Conservation (phyloP, 2,329 filamentous ascomycete genomes). For the Claviceps sp. region DNA sequence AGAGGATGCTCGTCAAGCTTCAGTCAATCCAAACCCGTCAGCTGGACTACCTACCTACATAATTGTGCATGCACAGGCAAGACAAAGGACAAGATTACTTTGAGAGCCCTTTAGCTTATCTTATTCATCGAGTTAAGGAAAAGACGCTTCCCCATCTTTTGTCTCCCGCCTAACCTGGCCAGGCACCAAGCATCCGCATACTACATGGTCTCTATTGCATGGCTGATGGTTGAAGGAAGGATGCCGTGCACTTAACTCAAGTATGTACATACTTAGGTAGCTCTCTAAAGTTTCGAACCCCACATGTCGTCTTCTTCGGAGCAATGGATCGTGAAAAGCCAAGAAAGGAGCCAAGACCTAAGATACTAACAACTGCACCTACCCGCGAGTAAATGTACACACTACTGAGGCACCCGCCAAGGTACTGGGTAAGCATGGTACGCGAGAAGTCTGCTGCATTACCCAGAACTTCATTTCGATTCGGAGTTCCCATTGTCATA, state of each 20-base stretch:
- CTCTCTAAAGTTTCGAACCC: no score
- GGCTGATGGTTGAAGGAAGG: no score
- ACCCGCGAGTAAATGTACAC: neutral
- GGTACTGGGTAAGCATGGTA: neutral
- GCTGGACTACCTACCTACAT: neutral
- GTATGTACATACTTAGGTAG: no score
- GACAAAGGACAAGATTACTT: neutral
- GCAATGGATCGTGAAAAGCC: neutral
- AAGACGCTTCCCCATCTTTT: no score
- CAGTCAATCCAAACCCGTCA: neutral
- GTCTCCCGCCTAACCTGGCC: no score
- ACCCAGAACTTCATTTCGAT: neutral
- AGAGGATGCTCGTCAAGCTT: neutral
- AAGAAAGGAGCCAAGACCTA: neutral
- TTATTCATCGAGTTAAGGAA: no score
- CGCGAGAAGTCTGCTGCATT: neutral
- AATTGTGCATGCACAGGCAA: neutral
- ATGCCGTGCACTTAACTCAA: no score
- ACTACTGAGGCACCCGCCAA: neutral
- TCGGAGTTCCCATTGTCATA: neutral
- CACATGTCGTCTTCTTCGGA: neutral
- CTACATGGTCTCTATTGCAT: no score
- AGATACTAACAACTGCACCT: neutral
- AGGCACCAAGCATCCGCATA: no score
- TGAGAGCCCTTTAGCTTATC: neutral